These are phyloP conservation scores for Zygoascus hellenicus DNA, from an alignment of 1,139 yeast genomes.

Conservation along the genomic window DNA sequence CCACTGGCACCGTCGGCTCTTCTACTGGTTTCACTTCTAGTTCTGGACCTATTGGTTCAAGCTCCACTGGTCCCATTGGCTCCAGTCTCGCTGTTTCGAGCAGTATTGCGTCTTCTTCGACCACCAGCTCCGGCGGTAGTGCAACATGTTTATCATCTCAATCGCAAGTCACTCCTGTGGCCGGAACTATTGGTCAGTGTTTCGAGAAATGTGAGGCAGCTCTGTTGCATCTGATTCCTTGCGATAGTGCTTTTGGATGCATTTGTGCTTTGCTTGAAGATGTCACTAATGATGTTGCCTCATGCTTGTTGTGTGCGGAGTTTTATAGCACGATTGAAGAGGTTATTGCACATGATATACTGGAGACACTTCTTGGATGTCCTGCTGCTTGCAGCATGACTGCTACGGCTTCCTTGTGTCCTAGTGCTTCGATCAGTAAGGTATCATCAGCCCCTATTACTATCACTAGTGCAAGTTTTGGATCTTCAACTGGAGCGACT, in stretches of 20 bases:
- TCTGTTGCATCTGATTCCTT: background rate
- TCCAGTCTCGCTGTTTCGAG: background rate
- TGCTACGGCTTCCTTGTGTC: background rate
- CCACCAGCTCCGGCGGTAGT: background rate
- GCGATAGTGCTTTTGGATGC: background rate
- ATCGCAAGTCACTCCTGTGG: background rate
- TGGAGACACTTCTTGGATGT: conserved; percentile 5
- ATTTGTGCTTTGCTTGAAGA: conserved; percentile 7
- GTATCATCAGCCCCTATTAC: background rate
- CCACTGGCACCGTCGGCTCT: background rate
- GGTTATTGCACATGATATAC: background rate
- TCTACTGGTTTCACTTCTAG: background rate
- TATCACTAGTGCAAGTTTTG: background rate
- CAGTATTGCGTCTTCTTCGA: no score
- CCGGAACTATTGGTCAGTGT: background rate
- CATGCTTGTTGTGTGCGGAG: conserved; percentile 5
- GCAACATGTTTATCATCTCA: background rate
- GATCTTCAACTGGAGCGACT: background rate
- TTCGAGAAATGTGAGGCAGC: conserved; percentile 1
- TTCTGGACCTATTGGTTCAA: background rate
- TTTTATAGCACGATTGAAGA: background rate
- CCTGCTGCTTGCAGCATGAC: conserved; percentile 2
- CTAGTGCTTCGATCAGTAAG: background rate
- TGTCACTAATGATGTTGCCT: conserved; percentile 5
- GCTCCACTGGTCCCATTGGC: background rate